A percentile compares a stretch with the other conserved stretches of the same genome.
Conservation (phyloP, 805 yeast species). For the Danielia oregonensis region DNA sequence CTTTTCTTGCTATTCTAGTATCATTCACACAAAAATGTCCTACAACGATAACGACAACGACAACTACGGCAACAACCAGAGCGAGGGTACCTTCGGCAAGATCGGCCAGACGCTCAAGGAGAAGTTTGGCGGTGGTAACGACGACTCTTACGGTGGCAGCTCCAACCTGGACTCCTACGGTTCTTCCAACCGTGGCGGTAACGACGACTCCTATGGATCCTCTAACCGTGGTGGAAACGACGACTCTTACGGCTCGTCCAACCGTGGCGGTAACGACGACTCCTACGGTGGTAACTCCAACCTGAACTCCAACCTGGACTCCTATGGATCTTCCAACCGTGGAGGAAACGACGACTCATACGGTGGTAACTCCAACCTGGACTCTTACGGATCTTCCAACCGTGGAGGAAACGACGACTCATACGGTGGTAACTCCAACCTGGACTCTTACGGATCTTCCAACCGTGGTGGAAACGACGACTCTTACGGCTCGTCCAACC, state of each 20-base stretch:
- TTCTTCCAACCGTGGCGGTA: conserved; percentile 5
- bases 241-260: conserved; percentile 20
- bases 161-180: conserved; percentile 9
- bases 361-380: conserved; percentile 7
- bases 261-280: no score
- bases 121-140: conserved; percentile 10
- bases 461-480: conserved; percentile 10
- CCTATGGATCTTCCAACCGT: conserved; percentile 17
- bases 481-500: conserved; percentile 19
- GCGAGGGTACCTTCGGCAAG: conserved; percentile 3
- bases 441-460: conserved; percentile 24
- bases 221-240: conserved; percentile 11
- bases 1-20: no score
- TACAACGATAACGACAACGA: conserved; percentile 18
- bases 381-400: conserved; percentile 23
- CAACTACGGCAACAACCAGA: conserved; percentile 10
- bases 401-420: conserved; percentile 10
- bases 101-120: conserved; percentile 12
- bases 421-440: conserved; percentile 15
- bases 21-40: conserved; percentile 7
- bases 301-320: conserved; percentile 13
- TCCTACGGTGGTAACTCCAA: conserved; percentile 10
- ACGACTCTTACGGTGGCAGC: conserved; percentile 4
- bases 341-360: conserved; percentile 14
- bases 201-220: conserved; percentile 15